phyloP scores from a whole-genome alignment of 768 basidiomycete species.

The Suillus americanus region DNA sequence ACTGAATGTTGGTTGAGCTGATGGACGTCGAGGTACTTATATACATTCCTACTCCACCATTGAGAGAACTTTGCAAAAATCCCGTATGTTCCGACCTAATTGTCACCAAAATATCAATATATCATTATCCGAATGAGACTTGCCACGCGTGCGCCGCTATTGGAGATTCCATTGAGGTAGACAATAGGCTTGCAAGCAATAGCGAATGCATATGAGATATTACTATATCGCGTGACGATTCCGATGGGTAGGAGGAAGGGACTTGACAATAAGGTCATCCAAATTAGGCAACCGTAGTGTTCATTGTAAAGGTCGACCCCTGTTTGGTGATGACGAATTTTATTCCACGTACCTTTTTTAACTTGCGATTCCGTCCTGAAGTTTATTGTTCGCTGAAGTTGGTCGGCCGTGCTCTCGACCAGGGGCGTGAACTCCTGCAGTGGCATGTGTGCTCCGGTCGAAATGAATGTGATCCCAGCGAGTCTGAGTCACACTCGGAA shows the following conservation, averaged over 20 bases:
- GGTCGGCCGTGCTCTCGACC: neutral
- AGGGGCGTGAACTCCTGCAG: neutral
- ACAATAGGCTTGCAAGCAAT: neutral
- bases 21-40: neutral
- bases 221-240: neutral
- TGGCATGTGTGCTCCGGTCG: neutral
- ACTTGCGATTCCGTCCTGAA: neutral
- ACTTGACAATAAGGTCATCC: neutral
- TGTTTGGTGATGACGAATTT: neutral
- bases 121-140: neutral
- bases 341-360: neutral
- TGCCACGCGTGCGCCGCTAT: neutral
- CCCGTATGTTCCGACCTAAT: neutral
- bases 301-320: neutral
- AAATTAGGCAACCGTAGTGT: neutral
- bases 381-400: neutral
- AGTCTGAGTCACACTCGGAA: neutral
- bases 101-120: neutral
- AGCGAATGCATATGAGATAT: neutral
- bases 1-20: neutral
- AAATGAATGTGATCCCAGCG: neutral
- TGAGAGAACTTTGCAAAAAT: neutral
- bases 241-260: neutral
- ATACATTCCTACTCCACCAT: neutral
- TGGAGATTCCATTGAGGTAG: neutral